Conservation (phyloP, 2,329 filamentous ascomycete genomes). For the Rosellinia necatrix region DNA sequence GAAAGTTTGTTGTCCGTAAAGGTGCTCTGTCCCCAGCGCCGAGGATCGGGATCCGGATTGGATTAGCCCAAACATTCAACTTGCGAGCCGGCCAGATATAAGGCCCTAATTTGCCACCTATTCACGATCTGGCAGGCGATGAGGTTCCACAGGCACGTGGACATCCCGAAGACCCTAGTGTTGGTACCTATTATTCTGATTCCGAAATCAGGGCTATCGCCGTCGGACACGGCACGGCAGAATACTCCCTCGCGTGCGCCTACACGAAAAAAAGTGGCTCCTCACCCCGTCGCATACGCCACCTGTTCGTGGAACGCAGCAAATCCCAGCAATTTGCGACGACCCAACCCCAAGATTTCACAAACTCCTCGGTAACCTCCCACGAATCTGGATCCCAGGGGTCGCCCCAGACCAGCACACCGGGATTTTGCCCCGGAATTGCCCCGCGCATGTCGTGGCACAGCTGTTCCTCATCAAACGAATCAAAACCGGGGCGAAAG, state of each 20-base stretch:
- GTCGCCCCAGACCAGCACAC: conserved; percentile 27
- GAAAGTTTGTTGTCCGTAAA: too few species aligned
- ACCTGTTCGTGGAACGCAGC: conserved; percentile 23
- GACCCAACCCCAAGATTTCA: conserved; percentile 19
- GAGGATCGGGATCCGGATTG: too few species aligned
- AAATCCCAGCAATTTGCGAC: conserved; percentile 25
- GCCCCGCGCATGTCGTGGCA: conserved; percentile 18
- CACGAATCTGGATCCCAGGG: conserved; percentile 24
- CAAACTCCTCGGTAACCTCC: conserved; percentile 27
- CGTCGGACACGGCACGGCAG: neutral
- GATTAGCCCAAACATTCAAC: too few species aligned
- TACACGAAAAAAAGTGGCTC: conserved; percentile 18
- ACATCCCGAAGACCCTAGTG: neutral
- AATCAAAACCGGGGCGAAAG: conserved; percentile 19
- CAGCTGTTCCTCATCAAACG: conserved; percentile 31
- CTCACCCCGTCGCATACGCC: conserved; percentile 26
- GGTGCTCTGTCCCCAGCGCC: too few species aligned
- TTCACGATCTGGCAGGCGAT: neutral
- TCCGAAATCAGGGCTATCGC: neutral
- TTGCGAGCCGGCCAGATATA: too few species aligned
- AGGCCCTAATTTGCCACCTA: too few species aligned
- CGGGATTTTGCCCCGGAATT: neutral
- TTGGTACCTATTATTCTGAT: too few species aligned
- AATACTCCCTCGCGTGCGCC: neutral
- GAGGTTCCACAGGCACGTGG: neutral